A percentile compares a stretch with the other conserved stretches of the same genome.
Evolutionary conservation across 2,329 filamentous ascomycete genomes (phyloP).

Genomic region (Coleophoma cylindrospora): DNA sequence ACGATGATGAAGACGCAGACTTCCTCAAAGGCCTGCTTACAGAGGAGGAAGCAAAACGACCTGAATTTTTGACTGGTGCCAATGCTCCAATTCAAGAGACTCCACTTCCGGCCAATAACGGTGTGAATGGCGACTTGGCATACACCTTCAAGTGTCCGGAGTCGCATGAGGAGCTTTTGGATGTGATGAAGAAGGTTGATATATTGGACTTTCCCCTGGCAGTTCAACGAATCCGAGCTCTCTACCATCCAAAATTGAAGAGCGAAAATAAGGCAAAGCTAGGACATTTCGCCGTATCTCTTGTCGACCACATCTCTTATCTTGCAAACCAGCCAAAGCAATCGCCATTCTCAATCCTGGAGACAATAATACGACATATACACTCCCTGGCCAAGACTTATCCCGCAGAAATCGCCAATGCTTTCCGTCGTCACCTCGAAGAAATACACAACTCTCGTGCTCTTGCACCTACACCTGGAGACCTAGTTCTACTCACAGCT

Average conservation of each 20-base stretch:
- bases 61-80: constrained; percentile 41
- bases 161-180: constrained; percentile 67
- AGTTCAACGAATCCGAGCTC: constrained; percentile 81
- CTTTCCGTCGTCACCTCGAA: constrained; percentile 70
- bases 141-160: constrained; percentile 85
- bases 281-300: constrained; percentile 56
- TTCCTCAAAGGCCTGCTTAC: constrained; percentile 66
- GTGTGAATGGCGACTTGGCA: constrained; percentile 53
- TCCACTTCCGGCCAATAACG: constrained; percentile 29
- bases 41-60: constrained; percentile 49
- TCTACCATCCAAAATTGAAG: constrained; percentile 87
- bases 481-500: constrained; percentile 78
- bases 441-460: constrained; percentile 45
- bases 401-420: constrained; percentile 69
- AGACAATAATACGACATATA: constrained; percentile 80
- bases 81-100: constrained; percentile 38
- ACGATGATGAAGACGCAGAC: constrained; percentile 55
- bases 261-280: constrained; percentile 83
- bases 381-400: constrained; percentile 90
- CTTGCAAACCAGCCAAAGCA: constrained; percentile 36
- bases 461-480: constrained; percentile 55
- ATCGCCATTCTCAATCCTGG: constrained; percentile 63
- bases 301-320: constrained; percentile 58
- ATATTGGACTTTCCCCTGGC: constrained; percentile 67
- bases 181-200: constrained; percentile 56